Base-by-base conservation (phyloP, 2,329 filamentous ascomycete genomes). In the Trichoderma simmonsii region DNA sequence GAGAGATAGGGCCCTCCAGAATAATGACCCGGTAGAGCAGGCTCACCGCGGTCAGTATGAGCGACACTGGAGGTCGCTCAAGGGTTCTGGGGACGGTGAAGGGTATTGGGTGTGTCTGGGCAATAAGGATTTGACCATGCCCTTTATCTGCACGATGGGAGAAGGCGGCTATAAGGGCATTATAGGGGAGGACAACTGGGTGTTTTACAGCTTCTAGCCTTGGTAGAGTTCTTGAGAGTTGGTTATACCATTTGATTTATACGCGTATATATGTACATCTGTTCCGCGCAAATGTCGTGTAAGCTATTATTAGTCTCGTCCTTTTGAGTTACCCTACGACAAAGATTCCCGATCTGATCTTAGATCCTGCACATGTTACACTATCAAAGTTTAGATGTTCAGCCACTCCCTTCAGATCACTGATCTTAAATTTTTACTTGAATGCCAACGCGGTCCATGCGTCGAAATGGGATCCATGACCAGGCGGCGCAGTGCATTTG, bases 101-200 rank as follows among this genome's bases (percentile, higher is more conserved):
- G 78, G 78, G 5, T 79, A 79, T 34, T 79, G 78, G 77, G 66
- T 79, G 7, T 75, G 73, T 9, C n/a, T 78, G 14, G 77, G 78
- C 1, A 72, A 77, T 18, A 75, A 69, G 14, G 74, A 78, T 34
- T 67, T 74, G 12, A 34, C 18, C 7, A 56, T 70, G 26, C 72
- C 65, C 4, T 14, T 61, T 24, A 51, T 67, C 14, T 70, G 71
- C 48, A 61, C 54, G 8, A 56, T 71, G 39, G 71, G 51, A n/a
- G 66, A 63, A 48, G 71, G 70, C 9, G 71, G 71, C 14, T 65
- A 36, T 18, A 3, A 6, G 2, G 12, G 39, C 14, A 21, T 64
- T 21, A 11, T 70, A 2, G 39, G 39, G 4, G 36, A 72, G 12
- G 72, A 73, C 11, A 60, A 73, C 62, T 65, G 72, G 72, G 54